Base-by-base conservation (phyloP, 495 filamentous ascomycete genomes). In the Lasiosphaeria ovina region DNA sequence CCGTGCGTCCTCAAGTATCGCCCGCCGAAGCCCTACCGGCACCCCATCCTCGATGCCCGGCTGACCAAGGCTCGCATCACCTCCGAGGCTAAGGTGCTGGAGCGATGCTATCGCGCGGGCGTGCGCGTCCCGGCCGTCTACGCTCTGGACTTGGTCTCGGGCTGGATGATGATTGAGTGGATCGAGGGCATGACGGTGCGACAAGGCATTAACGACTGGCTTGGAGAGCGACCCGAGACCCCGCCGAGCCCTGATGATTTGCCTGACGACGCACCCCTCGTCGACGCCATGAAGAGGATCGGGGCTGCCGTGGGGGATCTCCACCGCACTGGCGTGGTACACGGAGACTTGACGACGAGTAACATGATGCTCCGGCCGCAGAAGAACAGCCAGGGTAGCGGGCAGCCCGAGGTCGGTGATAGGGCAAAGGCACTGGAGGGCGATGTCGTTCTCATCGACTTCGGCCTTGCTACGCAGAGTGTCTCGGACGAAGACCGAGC, bases 261-360 rank as follows among this genome's bases (percentile, higher is more conserved):
- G 24, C 56, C 33, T 42, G 63, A 64, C 14, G 66, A 73, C 54
- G 60, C 57, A 14, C 68, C 74, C 9, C 59, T 83, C 12, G 67
- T 74, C 38, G 80, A 71, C 31, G 68, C 95, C 69, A 86, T 98
- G 84, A 77, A 76, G 55, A 79, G 82, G 70, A 86, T 97, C 59
- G 94, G 93, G 0, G 59, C 68, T 12, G 85, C 85, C 6, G 84
- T 98, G 16, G 94, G 91, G n/a, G 79, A 69, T 47, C 76, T 98
- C 76, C 94, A 98, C 77, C 81, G 78, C 54, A 81, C 83, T 17
- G 93, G 94, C 14, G 85, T 97, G 48, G 84, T 95, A 52, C 94
- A 98, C 79, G 94, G 94, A 49, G 94, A 98, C 76, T 76, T 98
- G 77, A 98, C 95, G 60, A 98, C 93, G 59, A 97, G 93, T 76